These are phyloP conservation scores for Trichoderma afroharzianum DNA, from an alignment of 2,329 filamentous ascomycete species.

Conservation along the genomic window DNA sequence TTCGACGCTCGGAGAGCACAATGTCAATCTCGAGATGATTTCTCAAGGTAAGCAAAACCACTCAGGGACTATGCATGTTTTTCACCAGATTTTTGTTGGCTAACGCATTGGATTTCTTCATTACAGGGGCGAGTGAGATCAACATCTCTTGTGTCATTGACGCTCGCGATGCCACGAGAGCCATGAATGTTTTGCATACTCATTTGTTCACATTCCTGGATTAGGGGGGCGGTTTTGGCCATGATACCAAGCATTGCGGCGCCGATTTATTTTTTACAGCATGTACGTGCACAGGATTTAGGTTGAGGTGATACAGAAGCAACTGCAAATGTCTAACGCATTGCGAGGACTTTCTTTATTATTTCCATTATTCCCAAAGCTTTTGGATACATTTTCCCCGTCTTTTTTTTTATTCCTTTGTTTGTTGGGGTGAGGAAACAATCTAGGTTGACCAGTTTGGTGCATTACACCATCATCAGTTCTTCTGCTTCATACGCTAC, in stretches of 20 bases:
- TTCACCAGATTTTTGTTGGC: too few relatives aligned
- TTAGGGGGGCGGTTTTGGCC: slow-evolving; percentile 30
- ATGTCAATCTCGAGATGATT: slow-evolving; percentile 99
- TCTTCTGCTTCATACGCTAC: not conserved
- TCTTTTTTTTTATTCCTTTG: not conserved
- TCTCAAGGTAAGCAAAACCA: slow-evolving; percentile 68
- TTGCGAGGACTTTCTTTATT: not conserved
- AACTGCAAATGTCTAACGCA: not conserved
- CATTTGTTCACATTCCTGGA: slow-evolving; percentile 96
- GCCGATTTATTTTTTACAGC: not conserved
- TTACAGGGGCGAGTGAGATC: slow-evolving; percentile 87
- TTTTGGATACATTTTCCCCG: not conserved
- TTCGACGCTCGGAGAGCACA: slow-evolving; percentile 85
- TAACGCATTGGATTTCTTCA: slow-evolving; percentile 17
- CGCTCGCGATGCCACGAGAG: slow-evolving; percentile 82
- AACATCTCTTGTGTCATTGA: slow-evolving; percentile 99
- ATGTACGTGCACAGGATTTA: not conserved
- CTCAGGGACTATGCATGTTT: not conserved
- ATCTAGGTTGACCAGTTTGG: not conserved
- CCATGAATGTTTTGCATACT: slow-evolving; percentile 94
- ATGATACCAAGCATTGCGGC: not conserved
- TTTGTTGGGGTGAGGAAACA: not conserved
- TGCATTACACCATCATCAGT: not conserved
- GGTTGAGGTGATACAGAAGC: not conserved
- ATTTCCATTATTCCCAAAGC: not conserved